Conservation (phyloP, 2,329 filamentous ascomycete species). For the Xylogone sp. region DNA sequence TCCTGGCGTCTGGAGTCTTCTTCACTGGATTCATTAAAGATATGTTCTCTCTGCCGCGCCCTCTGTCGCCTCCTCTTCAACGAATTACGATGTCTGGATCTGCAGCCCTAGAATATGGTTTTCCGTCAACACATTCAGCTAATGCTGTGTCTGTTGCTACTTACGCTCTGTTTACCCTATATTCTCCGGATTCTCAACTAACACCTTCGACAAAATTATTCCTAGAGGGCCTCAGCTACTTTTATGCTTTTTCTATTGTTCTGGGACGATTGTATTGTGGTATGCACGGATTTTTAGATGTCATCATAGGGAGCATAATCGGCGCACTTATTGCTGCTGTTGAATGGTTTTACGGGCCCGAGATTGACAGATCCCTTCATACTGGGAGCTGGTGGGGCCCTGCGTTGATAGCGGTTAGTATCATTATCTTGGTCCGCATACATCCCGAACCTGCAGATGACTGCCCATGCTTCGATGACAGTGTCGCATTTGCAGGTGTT, state of each 20-base stretch:
- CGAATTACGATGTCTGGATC: slow-evolving; percentile 98
- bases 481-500: slow-evolving; percentile 87
- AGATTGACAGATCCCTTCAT: slow-evolving; percentile 69
- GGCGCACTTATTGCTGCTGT: slow-evolving; percentile 61
- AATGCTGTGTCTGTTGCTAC: slow-evolving; percentile 94
- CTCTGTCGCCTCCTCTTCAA: slow-evolving; percentile 85
- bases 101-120: slow-evolving; percentile 92
- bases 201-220: slow-evolving; percentile 53
- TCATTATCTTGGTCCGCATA: slow-evolving; percentile 76
- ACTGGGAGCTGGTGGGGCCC: slow-evolving; percentile 62
- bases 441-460: slow-evolving; percentile 96
- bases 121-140: slow-evolving; percentile 94
- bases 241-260: slow-evolving; percentile 86
- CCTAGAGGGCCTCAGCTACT: slow-evolving; percentile 69
- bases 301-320: slow-evolving; percentile 73
- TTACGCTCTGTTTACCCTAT: slow-evolving; percentile 72
- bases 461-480: slow-evolving; percentile 96
- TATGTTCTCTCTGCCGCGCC: slow-evolving; percentile 84
- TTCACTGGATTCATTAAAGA: slow-evolving; percentile 94
- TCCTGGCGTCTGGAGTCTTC: slow-evolving; percentile 75
- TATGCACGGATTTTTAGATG: slow-evolving; percentile 97
- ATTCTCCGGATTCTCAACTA: slow-evolving; percentile 59
- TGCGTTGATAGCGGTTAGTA: slow-evolving; percentile 56
- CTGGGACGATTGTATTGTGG: slow-evolving; percentile 92
- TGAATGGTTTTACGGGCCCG: slow-evolving; percentile 57